phyloP scores from a whole-genome alignment of 208 protist genomes.

The Histomonas meleagridis region DNA sequence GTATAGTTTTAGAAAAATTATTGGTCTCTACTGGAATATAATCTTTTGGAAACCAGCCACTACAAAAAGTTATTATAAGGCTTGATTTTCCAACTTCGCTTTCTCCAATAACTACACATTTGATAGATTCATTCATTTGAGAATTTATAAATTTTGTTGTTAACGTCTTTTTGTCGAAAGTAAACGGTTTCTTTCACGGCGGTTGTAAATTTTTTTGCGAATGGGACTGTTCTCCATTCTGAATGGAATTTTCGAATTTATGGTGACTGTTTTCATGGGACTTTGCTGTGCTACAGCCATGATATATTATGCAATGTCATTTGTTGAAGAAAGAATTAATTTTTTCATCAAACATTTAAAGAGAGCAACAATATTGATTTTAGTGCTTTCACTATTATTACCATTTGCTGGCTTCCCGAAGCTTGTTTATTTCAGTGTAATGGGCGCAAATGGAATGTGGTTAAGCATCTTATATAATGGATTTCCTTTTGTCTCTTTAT shows the following conservation, averaged over 20 bases:
- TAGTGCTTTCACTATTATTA: not conserved
- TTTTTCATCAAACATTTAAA: not conserved
- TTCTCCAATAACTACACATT: not conserved
- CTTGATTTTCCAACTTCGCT: not conserved
- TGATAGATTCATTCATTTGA: not conserved
- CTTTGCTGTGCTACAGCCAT: no score
- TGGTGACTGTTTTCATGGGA: no score
- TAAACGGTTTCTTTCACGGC: no score
- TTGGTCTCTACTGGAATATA: not conserved
- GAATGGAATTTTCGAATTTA: no score
- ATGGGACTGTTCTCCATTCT: no score
- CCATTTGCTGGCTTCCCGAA: not conserved
- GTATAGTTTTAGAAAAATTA: not conserved
- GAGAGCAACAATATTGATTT: not conserved
- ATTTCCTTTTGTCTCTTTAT: not conserved
- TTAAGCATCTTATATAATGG: not conserved
- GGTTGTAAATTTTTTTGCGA: no score
- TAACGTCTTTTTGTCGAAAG: no score
- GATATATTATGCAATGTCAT: not conserved
- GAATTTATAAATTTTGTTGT: no score
- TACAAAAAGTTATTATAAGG: not conserved
- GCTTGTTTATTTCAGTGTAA: not conserved
- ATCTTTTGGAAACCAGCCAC: not conserved
- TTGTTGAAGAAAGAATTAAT: slow-evolving; percentile 25
- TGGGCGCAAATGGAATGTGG: not conserved